These are phyloP conservation scores for Trichophaea hybrida DNA, from an alignment of 2,329 filamentous ascomycete genomes.

Conservation along the genomic window DNA sequence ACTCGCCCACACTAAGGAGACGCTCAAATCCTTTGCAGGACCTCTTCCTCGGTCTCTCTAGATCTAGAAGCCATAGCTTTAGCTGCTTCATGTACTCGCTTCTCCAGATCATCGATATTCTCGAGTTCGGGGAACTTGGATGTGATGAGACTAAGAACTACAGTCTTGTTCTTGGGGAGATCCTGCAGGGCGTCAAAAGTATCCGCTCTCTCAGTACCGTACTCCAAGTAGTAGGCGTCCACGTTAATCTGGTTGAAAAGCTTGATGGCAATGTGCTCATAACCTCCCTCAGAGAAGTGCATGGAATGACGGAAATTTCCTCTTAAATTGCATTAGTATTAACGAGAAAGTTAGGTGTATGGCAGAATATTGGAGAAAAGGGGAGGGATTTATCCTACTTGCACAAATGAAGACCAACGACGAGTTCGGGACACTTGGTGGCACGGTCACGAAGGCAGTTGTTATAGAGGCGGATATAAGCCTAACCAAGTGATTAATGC, in stretches of 20 bases:
- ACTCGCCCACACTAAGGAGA: conserved; percentile 51
- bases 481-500: conserved; percentile 23
- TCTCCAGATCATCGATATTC: conserved; percentile 49
- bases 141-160: conserved; percentile 50
- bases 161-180: conserved; percentile 46
- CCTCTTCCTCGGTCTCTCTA: conserved; percentile 49
- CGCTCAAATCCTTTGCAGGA: conserved; percentile 51
- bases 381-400: conserved; percentile 28
- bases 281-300: conserved; percentile 52
- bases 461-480: conserved; percentile 66
- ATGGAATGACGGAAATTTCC: conserved; percentile 51
- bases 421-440: conserved; percentile 52
- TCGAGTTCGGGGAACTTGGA: conserved; percentile 49
- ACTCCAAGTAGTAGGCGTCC: conserved; percentile 55
- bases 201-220: conserved; percentile 50
- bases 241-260: conserved; percentile 49
- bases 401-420: conserved; percentile 65
- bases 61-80: conserved; percentile 56
- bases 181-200: conserved; percentile 51
- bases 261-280: conserved; percentile 52
- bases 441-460: conserved; percentile 39
- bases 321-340: not conserved
- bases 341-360: too few relatives aligned
- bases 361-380: too few relatives aligned
- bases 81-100: conserved; percentile 45